Percentiles rank a stretch among this genome's conserved stretches.
Conservation (phyloP, 805 yeast genomes). For the Cyberlindnera bimundalis region DNA sequence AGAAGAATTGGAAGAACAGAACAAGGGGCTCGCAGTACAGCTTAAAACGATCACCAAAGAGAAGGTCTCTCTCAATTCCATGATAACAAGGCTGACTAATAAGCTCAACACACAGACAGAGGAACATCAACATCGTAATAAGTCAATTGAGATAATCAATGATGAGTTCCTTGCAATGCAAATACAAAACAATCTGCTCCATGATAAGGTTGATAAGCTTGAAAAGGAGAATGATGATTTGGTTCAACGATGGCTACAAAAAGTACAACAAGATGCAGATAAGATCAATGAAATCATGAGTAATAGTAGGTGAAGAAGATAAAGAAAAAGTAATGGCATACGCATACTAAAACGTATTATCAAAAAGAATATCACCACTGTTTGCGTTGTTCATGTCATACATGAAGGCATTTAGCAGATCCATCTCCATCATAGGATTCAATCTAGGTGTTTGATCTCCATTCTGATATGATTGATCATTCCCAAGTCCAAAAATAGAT, state of each 20-base stretch:
- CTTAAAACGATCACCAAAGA: slow-evolving; percentile 24
- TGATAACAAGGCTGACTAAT: slow-evolving; percentile 27
- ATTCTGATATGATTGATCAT: no score
- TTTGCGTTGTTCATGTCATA: slow-evolving; percentile 1
- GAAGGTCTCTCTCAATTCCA: slow-evolving; percentile 26
- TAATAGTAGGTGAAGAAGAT: slow-evolving; percentile 2
- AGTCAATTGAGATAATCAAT: slow-evolving; percentile 54
- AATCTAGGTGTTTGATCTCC: neutral
- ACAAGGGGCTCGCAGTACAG: slow-evolving; percentile 21
- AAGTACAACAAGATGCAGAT: slow-evolving; percentile 58
- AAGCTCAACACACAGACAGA: slow-evolving; percentile 28
- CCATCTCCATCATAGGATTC: neutral
- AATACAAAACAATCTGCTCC: slow-evolving; percentile 47
- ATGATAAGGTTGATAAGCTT: slow-evolving; percentile 34
- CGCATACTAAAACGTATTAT: slow-evolving; percentile 1
- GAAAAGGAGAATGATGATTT: slow-evolving; percentile 47
- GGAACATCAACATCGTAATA: slow-evolving; percentile 42
- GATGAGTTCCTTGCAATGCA: slow-evolving; percentile 63
- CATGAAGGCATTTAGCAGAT: slow-evolving; percentile 4
- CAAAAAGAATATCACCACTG: slow-evolving; percentile 2
- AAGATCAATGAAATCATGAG: slow-evolving; percentile 37
- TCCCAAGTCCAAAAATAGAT: no score
- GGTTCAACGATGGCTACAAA: slow-evolving; percentile 57
- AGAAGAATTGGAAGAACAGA: slow-evolving; percentile 5
- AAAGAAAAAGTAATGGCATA: no score